A percentile compares a stretch with the other conserved stretches of the same genome.
These are phyloP conservation scores for Dissophora globulifera DNA, from an alignment of 192 early-diverging fungal genomes.

Conservation along the genomic window DNA sequence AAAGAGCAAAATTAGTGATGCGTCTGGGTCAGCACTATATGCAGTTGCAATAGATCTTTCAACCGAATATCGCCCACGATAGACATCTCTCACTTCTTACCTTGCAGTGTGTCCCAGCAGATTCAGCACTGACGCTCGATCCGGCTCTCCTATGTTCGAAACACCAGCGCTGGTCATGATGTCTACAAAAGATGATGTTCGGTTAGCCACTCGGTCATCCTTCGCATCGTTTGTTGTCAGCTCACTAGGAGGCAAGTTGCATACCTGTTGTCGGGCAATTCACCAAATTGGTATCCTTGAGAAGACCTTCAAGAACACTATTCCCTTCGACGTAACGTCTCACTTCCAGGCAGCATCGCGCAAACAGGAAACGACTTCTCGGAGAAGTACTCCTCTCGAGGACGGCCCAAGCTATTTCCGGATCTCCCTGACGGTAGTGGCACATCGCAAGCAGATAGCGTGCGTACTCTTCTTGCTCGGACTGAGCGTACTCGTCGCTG, in stretches of 20 bases:
- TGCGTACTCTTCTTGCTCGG: constrained; percentile 38
- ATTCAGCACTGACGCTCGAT: constrained; percentile 29
- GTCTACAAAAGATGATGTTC: constrained; percentile 4
- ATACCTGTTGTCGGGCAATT: constrained; percentile 10
- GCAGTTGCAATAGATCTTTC: neutral
- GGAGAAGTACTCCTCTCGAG: constrained; percentile 35
- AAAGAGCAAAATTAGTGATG: neutral
- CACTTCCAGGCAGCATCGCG: constrained; percentile 58
- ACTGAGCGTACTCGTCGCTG: constrained; percentile 6
- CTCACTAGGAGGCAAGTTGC: neutral
- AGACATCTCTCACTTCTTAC: neutral
- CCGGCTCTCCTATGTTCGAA: constrained; percentile 6
- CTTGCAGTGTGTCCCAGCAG: constrained; percentile 38
- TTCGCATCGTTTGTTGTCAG: no score
- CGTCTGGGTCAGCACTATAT: neutral
- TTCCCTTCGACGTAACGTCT: constrained; percentile 41
- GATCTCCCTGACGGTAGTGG: constrained; percentile 48
- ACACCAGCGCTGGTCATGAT: neutral
- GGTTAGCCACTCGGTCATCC: no score
- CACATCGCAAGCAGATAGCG: constrained; percentile 52
- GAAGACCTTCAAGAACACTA: constrained; percentile 32
- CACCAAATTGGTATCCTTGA: constrained; percentile 5
- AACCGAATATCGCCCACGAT: neutral
- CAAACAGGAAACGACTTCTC: constrained; percentile 50
- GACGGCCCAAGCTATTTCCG: constrained; percentile 38